A percentile compares a stretch with the other conserved stretches of the same genome.
These are phyloP conservation scores for Aspergillus sclerotioniger DNA, from an alignment of 495 filamentous ascomycete species.

Conservation along the genomic window DNA sequence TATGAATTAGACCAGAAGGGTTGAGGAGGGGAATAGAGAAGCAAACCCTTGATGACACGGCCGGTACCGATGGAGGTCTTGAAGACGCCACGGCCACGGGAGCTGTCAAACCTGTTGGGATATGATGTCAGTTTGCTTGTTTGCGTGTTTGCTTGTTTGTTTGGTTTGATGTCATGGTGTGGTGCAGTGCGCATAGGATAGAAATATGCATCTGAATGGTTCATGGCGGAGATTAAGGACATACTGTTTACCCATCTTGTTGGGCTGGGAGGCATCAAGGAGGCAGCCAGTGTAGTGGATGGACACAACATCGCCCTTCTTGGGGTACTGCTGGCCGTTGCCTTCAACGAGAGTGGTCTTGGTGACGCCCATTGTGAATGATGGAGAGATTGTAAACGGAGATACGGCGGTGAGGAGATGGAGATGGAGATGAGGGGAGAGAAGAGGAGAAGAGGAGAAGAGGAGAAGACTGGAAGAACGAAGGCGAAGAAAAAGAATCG, in stretches of 20 bases:
- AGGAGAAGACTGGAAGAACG: background rate
- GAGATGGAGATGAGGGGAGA: conserved; percentile 7
- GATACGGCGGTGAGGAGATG: conserved; percentile 9
- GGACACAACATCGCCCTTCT: conserved; percentile 62
- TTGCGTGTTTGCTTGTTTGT: background rate
- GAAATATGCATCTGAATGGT: too few relatives aligned
- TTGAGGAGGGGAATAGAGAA: background rate
- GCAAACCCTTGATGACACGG: conserved; percentile 73
- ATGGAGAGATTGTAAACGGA: background rate
- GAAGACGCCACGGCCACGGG: conserved; percentile 58
- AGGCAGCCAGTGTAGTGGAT: conserved; percentile 86
- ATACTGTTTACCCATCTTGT: conserved; percentile 53
- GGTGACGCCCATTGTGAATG: conserved; percentile 55
- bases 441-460: conserved; percentile 3
- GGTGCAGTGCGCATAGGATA: background rate
- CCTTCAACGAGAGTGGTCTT: conserved; percentile 45
- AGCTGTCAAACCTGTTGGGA: conserved; percentile 71
- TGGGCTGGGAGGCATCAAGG: conserved; percentile 55
- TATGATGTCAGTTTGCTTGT: background rate
- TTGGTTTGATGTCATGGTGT: conserved; percentile 1
- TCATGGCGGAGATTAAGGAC: conserved; percentile 10
- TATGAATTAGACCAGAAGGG: conserved; percentile 24
- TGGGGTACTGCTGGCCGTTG: conserved; percentile 55
- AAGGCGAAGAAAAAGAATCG: background rate
- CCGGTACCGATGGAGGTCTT: conserved; percentile 68